A percentile compares a stretch with the other conserved stretches of the same genome.
Evolutionary conservation across 495 filamentous ascomycete genomes (phyloP).

Genomic region (Xylaria intraflava): DNA sequence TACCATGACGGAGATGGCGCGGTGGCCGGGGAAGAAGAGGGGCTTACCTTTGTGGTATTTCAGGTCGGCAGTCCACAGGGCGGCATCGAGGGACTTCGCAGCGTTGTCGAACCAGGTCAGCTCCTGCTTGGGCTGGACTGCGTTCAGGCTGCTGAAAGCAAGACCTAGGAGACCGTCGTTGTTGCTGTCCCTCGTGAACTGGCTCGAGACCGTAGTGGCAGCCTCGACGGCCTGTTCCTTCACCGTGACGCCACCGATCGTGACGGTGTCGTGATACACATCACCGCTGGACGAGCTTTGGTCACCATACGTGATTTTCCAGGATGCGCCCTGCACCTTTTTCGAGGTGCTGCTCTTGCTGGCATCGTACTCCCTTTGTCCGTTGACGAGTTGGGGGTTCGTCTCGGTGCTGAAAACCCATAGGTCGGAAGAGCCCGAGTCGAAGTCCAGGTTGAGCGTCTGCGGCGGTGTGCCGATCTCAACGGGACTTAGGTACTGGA

Average conservation of each 20-base stretch:
- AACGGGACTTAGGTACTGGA: slow-evolving; percentile 59
- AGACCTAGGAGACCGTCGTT: slow-evolving; percentile 68
- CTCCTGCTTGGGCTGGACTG: slow-evolving; percentile 50
- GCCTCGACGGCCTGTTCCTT: slow-evolving; percentile 61
- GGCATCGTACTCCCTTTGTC: slow-evolving; percentile 49
- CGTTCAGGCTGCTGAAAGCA: slow-evolving; percentile 65
- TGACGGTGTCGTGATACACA: slow-evolving; percentile 64
- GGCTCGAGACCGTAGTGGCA: slow-evolving; percentile 50
- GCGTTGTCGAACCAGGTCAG: slow-evolving; percentile 70
- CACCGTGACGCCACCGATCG: slow-evolving; percentile 55
- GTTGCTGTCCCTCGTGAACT: slow-evolving; percentile 52
- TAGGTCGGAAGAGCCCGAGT: slow-evolving; percentile 68
- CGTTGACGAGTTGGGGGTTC: slow-evolving; percentile 40
- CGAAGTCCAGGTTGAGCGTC: slow-evolving; percentile 57
- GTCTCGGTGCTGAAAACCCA: slow-evolving; percentile 37
- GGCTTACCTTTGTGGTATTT: slow-evolving; percentile 46
- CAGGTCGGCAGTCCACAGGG: slow-evolving; percentile 62
- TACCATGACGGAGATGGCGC: neutral
- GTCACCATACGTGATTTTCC: slow-evolving; percentile 67
- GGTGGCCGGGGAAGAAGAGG: neutral
- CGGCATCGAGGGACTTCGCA: slow-evolving; percentile 44
- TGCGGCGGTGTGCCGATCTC: slow-evolving; percentile 47
- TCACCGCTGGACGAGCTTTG: slow-evolving; percentile 55
- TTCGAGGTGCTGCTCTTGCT: slow-evolving; percentile 36
- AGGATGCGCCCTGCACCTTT: slow-evolving; percentile 45